Evolutionary conservation across 1,284 basidiomycete genomes (phyloP), one percentile per base, ranked within the genome.

Genomic region (Austropuccinia psidii): DNA sequence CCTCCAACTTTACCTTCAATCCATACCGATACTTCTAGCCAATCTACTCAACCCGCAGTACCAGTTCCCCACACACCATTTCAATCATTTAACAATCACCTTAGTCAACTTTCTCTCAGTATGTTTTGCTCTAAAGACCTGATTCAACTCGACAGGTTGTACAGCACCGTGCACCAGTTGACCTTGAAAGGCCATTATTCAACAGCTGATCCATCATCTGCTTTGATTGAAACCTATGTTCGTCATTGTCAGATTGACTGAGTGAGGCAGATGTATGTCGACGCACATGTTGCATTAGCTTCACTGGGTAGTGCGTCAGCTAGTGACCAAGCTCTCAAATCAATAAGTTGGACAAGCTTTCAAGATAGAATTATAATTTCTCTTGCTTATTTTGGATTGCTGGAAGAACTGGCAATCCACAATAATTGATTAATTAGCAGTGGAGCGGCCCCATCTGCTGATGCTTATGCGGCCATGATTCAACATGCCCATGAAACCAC

Each of bases 391-490:
- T 85, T 87, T 2, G 92, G 91, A 0, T 86, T 90, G 72, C 82
- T 91, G 72, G 88, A 91, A 66, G 84, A 86, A 29, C 91, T 92
- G 0, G 89, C 90, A 78, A 83, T 88, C 29, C 90, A 96, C 80
- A 87, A 92, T 27, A 80, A 83, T n/a, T 85, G 90, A 52, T 87
- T 97, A 58, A 83, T 94, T 19, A 85, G 89, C 65, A 85, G 88
- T 21, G 90, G 90, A 0, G 85, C 87, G n/a, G 84, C 86, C 0
- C 93, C 93, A 2, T 87, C 86, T 0, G 88, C 93, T 1, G 91
- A 96, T 76, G 89, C 92, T 0, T 97, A 96, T 78, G 93, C 90
- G 1, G 90, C 90, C 11, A 85, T 96, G 79, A 93, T 97, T 76
- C 86, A 89, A 50, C 85, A 86, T 76, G 87, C 92, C 77, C 90